Percentiles rank a stretch among this genome's conserved stretches.
Evolutionary conservation across 2,329 filamentous ascomycete genomes (phyloP).

Genomic region (Pseudogymnoascus sp.): DNA sequence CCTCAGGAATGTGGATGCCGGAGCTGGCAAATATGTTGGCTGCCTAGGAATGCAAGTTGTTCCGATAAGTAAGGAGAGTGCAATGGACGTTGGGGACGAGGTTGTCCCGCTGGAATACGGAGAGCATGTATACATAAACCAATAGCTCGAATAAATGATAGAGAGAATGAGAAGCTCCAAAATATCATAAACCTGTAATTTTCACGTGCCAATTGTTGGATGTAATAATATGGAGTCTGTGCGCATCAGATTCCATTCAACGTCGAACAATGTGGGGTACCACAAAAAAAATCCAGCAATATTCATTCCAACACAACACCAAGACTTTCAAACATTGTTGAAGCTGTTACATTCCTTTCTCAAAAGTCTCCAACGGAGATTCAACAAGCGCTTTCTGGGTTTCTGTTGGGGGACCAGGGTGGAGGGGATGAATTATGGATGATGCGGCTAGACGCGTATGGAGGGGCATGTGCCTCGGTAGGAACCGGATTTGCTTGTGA

Average conservation of each 20-base stretch:
- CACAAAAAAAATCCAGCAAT: neutral
- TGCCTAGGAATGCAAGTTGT: slow-evolving; percentile 61
- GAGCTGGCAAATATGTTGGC: slow-evolving; percentile 43
- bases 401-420: slow-evolving; percentile 1
- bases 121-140: slow-evolving; percentile 20
- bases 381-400: neutral
- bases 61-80: slow-evolving; percentile 40
- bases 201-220: neutral
- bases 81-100: slow-evolving; percentile 49
- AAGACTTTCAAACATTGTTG: neutral
- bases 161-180: neutral
- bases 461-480: slow-evolving; percentile 1
- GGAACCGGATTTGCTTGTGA: slow-evolving; percentile 3
- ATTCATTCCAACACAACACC: neutral
- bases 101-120: slow-evolving; percentile 39
- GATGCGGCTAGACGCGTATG: neutral
- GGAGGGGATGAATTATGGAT: neutral
- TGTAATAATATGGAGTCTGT: neutral
- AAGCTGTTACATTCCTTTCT: neutral
- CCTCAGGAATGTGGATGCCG: slow-evolving; percentile 52
- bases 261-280: neutral
- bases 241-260: neutral
- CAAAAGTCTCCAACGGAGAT: neutral
- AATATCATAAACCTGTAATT: neutral
- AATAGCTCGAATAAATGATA: slow-evolving; percentile 9